Conservation (phyloP, 306 rosid genomes). For the Medicago ruthenica region DNA sequence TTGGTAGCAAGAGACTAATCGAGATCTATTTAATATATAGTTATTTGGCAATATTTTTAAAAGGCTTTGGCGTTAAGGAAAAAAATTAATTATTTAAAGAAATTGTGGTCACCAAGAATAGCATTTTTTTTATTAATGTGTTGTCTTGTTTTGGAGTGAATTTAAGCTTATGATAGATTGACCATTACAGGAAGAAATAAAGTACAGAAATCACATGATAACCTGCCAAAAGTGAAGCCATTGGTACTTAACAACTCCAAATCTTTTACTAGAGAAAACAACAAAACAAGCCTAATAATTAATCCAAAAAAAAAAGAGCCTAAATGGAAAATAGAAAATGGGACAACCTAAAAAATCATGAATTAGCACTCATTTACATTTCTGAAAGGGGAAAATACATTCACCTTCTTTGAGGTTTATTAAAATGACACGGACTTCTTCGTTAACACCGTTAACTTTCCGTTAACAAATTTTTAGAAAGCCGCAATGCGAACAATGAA, state of each 20-base stretch:
- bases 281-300: not conserved
- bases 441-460: too few relatives aligned
- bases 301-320: too few relatives aligned
- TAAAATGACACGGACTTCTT: not conserved
- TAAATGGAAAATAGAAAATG: not conserved
- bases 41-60: not conserved
- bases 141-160: not conserved
- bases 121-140: not conserved
- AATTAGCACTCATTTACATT: not conserved
- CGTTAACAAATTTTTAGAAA: too few relatives aligned
- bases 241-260: conserved; percentile 20
- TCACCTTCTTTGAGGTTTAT: too few relatives aligned
- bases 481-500: too few relatives aligned
- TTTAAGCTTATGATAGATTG: not conserved
- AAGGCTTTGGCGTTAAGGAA: not conserved
- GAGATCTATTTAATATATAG: not conserved
- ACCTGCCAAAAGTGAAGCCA: not conserved
- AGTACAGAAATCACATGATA: conserved; percentile 3
- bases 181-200: not conserved
- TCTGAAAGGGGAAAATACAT: too few relatives aligned
- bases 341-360: not conserved
- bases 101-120: not conserved
- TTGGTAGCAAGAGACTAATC: not conserved
- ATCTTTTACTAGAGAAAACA: not conserved
- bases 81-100: not conserved